Evolutionary conservation across 768 basidiomycete species (phyloP), one percentile per base, ranked within the genome.

Genomic region (Suillus tomentosus): DNA sequence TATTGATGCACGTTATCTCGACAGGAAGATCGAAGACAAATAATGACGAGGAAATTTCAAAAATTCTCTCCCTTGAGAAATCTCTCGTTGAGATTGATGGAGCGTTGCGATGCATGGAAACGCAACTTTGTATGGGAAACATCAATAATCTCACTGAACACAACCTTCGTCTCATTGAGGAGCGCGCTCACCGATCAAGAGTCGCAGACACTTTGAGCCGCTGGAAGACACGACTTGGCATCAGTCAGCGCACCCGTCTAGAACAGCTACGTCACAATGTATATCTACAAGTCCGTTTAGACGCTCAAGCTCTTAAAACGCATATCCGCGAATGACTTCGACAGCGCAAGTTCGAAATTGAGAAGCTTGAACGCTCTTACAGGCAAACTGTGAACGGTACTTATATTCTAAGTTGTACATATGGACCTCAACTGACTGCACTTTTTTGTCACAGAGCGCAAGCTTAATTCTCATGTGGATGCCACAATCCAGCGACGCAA

Each of bases 31-130:
- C 11, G 11, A 47, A 47, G 45, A 47, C n/a, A 47, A 47, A 13
- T 22, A 47, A 47, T 47, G 45, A 47, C 2, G 5, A 47, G 45
- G 45, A 47, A 47, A 47, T 47, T 0, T 22, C n/a, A 22, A 47
- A 47, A 47, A 47, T 47, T 22, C 45, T 47, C 45, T 47, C 45
- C 45, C n/a, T 47, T 13, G n/a, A 47, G 45, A 47, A 47, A 47
- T 47, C 45, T 47, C n/a, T 47, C 1, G 0, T 11, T n/a, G 43
- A 45, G 43, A 9, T 47, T 13, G n/a, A 47, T 47, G 45, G 45
- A 47, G 4, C 2, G n/a, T 22, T 47, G 45, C 11, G 5, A 47
- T 3, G 2, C n/a, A 47, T 47, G 45, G n/a, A 47, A 47, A 47
- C 2, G 5, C 45, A 47, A 22, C 45, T 47, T 11, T 47, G 45